Evolutionary conservation across 495 filamentous ascomycete genomes (phyloP), one percentile per base, ranked within the genome.

Genomic region (Lasiosphaeria hispida): DNA sequence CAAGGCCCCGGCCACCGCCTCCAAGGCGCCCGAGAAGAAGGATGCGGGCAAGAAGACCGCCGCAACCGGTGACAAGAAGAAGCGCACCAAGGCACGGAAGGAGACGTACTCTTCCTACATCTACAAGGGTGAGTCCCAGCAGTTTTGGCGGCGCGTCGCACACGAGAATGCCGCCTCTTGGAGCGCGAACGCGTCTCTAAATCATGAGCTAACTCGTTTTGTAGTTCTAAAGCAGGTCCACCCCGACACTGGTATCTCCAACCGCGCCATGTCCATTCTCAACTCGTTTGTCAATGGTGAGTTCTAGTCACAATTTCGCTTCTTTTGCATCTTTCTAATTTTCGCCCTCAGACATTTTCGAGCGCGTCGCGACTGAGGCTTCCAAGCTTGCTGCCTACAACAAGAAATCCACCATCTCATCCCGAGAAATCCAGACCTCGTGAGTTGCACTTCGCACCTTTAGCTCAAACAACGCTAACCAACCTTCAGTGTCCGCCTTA

Each of bases 361-460:
- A 98, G 87, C 95, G 94, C 66, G 94, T 98, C 66, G 94, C 94
- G 48, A 97, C 94, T 54, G 94, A 98, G 77, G 94, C 94, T 42
- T 96, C 91, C 72, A 98, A 98, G 87, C 86, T 98, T 47, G 94
- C 94, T 65, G 95, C 94, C 53, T 98, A 98, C 84, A 98, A 98
- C 87, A 98, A 98, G 89, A 98, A 98, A 84, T 97, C 93, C 44
- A 98, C 94, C 77, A 98, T 98, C 81, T 97, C 94, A 19, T 96
- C 93, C 61, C 88, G 94, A 73, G 94, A 98, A 80, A 98, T 98
- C 73, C 94, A 98, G 85, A 98, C 94, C 65, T 98, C 94, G 79
- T 87, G 77, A 60, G 85, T 80, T 61, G 34, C 37, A 33, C 13
- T 19, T 13, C n/a, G 11, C 11, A 18, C 11, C 48, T 50, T 17